phyloP scores from a whole-genome alignment of 2,329 filamentous ascomycete genomes.

The Aaosphaeria arxii region DNA sequence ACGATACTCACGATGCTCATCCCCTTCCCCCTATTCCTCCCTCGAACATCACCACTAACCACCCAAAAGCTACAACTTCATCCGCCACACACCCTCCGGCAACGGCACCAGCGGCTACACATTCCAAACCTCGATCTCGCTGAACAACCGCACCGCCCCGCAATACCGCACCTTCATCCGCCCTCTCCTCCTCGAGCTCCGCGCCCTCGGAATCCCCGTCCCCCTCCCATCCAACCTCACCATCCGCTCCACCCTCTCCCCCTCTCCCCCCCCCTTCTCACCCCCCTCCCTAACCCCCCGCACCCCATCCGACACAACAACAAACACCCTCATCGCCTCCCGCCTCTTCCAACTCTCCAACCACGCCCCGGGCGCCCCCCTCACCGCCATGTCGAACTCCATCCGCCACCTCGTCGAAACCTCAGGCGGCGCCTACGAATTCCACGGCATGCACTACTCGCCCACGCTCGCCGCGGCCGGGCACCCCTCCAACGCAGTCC shows the following conservation, averaged over 20 bases:
- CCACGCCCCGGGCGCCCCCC: constrained; percentile 6
- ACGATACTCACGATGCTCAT: neutral
- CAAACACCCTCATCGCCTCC: constrained; percentile 21
- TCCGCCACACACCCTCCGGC: constrained; percentile 12
- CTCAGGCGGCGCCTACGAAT: constrained; percentile 14
- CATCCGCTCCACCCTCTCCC: constrained; percentile 1
- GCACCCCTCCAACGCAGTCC: constrained; percentile 16
- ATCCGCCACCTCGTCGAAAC: constrained; percentile 18
- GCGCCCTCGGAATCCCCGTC: constrained; percentile 14
- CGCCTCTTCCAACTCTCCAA: constrained; percentile 18
- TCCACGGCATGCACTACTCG: constrained; percentile 23
- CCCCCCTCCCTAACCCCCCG: constrained; percentile 1
- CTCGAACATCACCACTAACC: neutral
- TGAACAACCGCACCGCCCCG: constrained; percentile 10
- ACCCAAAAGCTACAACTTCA: constrained; percentile 20
- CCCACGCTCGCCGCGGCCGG: constrained; percentile 8
- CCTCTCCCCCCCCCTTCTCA: neutral
- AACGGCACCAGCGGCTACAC: constrained; percentile 10
- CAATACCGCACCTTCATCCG: constrained; percentile 13
- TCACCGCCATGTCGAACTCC: constrained; percentile 6
- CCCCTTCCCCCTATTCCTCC: neutral
- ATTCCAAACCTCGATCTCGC: constrained; percentile 17
- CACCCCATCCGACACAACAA: constrained; percentile 15
- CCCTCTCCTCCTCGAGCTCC: constrained; percentile 17
- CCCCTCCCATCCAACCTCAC: constrained; percentile 5